Conservation (phyloP, 2,329 filamentous ascomycete species). For the Teratosphaeria nubilosa region DNA sequence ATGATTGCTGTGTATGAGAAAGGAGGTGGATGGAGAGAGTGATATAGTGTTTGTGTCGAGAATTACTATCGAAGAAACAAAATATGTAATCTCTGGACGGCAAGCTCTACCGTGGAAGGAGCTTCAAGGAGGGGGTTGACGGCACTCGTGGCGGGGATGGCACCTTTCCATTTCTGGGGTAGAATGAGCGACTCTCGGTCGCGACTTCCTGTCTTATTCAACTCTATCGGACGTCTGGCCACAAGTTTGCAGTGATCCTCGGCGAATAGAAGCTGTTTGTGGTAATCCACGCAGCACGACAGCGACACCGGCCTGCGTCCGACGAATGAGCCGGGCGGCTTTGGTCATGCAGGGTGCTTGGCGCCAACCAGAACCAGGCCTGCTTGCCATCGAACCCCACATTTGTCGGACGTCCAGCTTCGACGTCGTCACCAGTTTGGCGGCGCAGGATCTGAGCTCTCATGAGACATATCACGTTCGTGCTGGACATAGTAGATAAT, state of each 20-base stretch:
- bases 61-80: not conserved
- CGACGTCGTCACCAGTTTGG: not conserved
- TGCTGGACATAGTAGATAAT: not conserved
- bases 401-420: not conserved
- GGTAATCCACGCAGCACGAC: not conserved
- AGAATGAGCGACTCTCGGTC: not conserved
- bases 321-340: not conserved
- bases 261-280: not conserved
- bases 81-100: not conserved
- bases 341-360: not conserved
- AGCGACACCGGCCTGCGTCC: not conserved
- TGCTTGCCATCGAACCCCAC: not conserved
- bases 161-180: not conserved
- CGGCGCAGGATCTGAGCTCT: not conserved
- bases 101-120: not conserved
- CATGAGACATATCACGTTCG: not conserved
- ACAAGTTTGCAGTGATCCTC: not conserved
- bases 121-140: not conserved
- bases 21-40: not conserved
- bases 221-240: not conserved
- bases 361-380: not conserved
- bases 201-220: not conserved
- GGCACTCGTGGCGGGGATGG: not conserved
- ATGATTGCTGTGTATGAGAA: slow-evolving; percentile 1
- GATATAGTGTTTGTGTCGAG: not conserved